Conservation (phyloP, 179 eudicot species). For the Beta macrorhiza region DNA sequence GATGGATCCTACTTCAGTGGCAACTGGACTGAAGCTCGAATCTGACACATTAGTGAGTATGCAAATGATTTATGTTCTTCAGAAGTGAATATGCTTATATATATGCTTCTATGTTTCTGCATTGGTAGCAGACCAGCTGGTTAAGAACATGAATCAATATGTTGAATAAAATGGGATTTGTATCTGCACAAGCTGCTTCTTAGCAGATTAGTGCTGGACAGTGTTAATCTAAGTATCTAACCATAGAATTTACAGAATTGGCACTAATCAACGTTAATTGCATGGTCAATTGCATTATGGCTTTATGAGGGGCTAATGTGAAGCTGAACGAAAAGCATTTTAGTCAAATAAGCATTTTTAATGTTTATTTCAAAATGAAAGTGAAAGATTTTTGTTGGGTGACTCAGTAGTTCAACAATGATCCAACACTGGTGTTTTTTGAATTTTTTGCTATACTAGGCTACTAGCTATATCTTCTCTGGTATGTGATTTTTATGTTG, state of each 20-base stretch:
- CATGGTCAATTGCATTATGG: neutral
- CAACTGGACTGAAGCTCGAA: constrained; percentile 87
- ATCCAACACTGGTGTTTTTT: neutral
- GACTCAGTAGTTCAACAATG: neutral
- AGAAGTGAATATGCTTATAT: neutral
- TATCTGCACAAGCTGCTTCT: no score
- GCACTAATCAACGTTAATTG: neutral
- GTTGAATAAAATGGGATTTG: neutral
- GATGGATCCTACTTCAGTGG: constrained; percentile 90
- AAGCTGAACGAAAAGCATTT: neutral
- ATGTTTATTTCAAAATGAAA: neutral
- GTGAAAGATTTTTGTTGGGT: neutral
- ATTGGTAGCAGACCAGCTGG: neutral
- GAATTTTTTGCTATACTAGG: no score
- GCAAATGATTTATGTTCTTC: constrained; percentile 10
- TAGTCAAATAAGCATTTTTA: neutral
- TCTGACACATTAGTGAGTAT: constrained; percentile 71
- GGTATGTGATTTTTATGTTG: neutral
- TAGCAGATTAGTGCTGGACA: neutral
- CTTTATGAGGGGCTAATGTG: neutral
- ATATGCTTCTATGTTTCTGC: neutral
- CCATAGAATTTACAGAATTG: neutral
- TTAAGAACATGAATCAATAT: neutral
- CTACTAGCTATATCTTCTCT: neutral
- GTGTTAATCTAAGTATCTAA: neutral